Evolutionary conservation across 129 eudicot genomes (phyloP).

Genomic region (Centaurea solstitialis): DNA sequence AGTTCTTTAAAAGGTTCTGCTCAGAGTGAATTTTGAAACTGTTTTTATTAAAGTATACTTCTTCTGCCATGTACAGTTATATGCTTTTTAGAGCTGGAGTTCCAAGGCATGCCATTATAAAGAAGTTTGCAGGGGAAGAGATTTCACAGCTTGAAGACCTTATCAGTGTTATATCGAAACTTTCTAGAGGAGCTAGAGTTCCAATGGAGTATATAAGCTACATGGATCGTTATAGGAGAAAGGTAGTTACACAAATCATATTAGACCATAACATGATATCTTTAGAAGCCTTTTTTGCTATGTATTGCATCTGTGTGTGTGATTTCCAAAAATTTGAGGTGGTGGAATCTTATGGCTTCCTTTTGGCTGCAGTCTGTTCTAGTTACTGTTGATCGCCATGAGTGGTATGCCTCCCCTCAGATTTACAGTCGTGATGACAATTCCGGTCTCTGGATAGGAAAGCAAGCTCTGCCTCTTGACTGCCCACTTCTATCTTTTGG

Average conservation of each 20-base stretch:
- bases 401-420: conserved; percentile 92
- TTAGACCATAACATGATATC: neutral
- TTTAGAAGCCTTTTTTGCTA: neutral
- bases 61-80: conserved; percentile 44
- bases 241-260: conserved; percentile 45
- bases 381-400: conserved; percentile 88
- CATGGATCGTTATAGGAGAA: conserved; percentile 81
- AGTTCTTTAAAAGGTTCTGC: conserved; percentile 4
- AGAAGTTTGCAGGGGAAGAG: conserved; percentile 88
- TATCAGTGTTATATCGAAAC: conserved; percentile 61
- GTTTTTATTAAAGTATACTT: neutral
- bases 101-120: conserved; percentile 87
- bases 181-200: conserved; percentile 80
- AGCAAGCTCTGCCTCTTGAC: conserved; percentile 52
- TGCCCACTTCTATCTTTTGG: conserved; percentile 43
- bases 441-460: conserved; percentile 74
- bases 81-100: conserved; percentile 92
- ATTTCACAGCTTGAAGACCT: conserved; percentile 70
- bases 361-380: conserved; percentile 77
- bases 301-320: neutral
- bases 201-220: conserved; percentile 88
- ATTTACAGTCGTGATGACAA: conserved; percentile 77
- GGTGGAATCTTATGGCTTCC: neutral
- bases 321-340: conserved; percentile 1
- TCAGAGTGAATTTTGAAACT: neutral